Evolutionary conservation across 805 yeast genomes (phyloP).

Genomic region (Wickerhamiella allomyrinae): DNA sequence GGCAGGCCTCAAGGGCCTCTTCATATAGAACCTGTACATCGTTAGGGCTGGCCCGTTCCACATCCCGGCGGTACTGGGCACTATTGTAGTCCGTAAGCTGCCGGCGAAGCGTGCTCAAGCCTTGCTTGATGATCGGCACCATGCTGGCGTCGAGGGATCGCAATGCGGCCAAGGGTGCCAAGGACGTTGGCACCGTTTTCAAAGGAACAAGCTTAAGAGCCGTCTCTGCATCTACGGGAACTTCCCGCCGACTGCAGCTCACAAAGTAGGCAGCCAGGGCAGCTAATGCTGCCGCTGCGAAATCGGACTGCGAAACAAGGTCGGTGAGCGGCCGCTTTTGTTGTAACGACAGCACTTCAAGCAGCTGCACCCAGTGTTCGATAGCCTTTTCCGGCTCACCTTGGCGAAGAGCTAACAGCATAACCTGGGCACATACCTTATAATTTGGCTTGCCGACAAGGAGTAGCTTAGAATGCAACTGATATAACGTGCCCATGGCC

Average conservation of each 20-base stretch:
- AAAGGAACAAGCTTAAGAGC: conserved; percentile 22
- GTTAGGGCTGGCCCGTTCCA: conserved; percentile 16
- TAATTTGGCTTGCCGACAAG: conserved; percentile 3
- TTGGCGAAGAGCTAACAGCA: conserved; percentile 15
- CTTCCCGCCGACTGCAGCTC: conserved; percentile 11
- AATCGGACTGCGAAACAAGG: conserved; percentile 13
- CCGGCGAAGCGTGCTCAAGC: conserved; percentile 12
- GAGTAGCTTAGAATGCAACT: not conserved
- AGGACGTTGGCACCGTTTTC: conserved; percentile 14
- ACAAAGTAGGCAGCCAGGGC: conserved; percentile 23
- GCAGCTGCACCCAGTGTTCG: conserved; percentile 23
- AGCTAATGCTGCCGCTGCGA: conserved; percentile 21
- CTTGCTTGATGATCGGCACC: conserved; percentile 8
- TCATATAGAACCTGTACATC: conserved; percentile 17
- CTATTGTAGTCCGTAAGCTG: conserved; percentile 13
- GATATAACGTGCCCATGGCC: not conserved
- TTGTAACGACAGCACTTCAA: conserved; percentile 18
- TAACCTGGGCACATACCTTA: conserved; percentile 14
- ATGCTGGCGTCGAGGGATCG: conserved; percentile 3
- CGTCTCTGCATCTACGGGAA: conserved; percentile 15
- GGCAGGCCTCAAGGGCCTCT: conserved; percentile 18
- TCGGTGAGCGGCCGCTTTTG: conserved; percentile 6
- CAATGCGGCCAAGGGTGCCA: conserved; percentile 8
- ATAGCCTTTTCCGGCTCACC: conserved; percentile 19
- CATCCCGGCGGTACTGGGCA: conserved; percentile 12